Evolutionary conservation across 1,284 basidiomycete genomes (phyloP).

Genomic region (Wallemia ichthyophaga): DNA sequence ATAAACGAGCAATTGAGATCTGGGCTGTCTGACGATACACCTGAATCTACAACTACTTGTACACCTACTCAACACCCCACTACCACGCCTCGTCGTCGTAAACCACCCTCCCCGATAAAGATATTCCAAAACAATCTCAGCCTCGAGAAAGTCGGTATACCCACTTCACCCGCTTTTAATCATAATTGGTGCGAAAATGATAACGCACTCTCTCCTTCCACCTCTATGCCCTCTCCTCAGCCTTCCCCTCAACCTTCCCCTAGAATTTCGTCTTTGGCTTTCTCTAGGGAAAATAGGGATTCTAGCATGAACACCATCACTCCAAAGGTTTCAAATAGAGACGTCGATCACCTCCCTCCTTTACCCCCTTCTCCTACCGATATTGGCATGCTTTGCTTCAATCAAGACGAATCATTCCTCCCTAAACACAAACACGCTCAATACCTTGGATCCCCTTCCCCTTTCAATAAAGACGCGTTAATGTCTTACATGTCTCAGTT

Average conservation of each 20-base stretch:
- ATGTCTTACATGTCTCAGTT: slow-evolving; percentile 61
- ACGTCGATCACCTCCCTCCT: background rate
- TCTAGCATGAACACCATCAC: no score
- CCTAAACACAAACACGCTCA: slow-evolving; percentile 75
- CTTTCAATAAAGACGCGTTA: slow-evolving; percentile 34
- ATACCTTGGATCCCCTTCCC: slow-evolving; percentile 34
- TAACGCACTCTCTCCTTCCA: background rate
- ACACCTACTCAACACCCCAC: background rate
- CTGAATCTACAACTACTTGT: no score
- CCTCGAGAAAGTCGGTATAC: background rate
- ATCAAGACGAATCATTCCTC: slow-evolving; percentile 58
- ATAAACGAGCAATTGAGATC: background rate
- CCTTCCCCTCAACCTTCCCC: background rate
- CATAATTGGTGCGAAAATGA: background rate
- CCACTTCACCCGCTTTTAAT: background rate
- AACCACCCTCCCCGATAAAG: background rate
- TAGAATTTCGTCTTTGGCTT: background rate
- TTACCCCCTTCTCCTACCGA: slow-evolving; percentile 13
- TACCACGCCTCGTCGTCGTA: background rate
- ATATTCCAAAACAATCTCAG: background rate
- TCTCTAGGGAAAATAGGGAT: background rate
- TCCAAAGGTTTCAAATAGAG: background rate
- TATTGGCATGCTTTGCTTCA: slow-evolving; percentile 47
- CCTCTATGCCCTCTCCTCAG: background rate
- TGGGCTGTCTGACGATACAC: background rate